Percentiles rank a stretch among this genome's conserved stretches.
Conservation (phyloP, 176 grass and related monocot genomes). For the Miscanthus lutarioriparius region DNA sequence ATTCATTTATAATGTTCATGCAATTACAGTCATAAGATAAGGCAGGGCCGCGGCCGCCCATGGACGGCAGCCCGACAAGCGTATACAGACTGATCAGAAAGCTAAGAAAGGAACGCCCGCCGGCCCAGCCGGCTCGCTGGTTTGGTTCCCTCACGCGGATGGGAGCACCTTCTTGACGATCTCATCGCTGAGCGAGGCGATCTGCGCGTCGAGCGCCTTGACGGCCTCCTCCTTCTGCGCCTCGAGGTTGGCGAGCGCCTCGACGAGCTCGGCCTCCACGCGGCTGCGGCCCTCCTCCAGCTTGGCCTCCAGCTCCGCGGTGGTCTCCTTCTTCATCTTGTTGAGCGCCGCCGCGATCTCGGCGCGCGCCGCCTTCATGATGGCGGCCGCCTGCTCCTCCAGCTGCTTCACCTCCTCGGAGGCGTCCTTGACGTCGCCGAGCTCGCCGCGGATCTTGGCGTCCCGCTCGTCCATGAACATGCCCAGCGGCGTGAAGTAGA, state of each 20-base stretch:
- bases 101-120: slow-evolving; percentile 6
- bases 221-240: slow-evolving; percentile 84
- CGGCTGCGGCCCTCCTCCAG: slow-evolving; percentile 75
- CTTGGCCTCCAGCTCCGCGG: slow-evolving; percentile 73
- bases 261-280: slow-evolving; percentile 82
- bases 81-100: slow-evolving; percentile 28
- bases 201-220: slow-evolving; percentile 85
- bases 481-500: slow-evolving; percentile 90
- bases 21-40: slow-evolving; percentile 36
- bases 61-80: slow-evolving; percentile 6
- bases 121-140: background rate
- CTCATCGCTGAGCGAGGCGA: slow-evolving; percentile 86
- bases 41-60: background rate
- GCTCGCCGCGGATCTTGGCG: slow-evolving; percentile 83
- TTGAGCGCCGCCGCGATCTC: slow-evolving; percentile 93
- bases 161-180: slow-evolving; percentile 98
- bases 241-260: slow-evolving; percentile 77
- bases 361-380: slow-evolving; percentile 83
- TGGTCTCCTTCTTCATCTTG: slow-evolving; percentile 99
- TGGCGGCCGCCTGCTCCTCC: slow-evolving; percentile 75
- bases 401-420: slow-evolving; percentile 91
- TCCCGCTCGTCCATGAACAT: slow-evolving; percentile 98
- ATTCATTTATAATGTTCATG: slow-evolving; percentile 41
- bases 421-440: slow-evolving; percentile 87
- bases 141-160: slow-evolving; percentile 32